Evolutionary conservation across 164 flowering plant species (phyloP).

Genomic region (Malania oleifera): DNA sequence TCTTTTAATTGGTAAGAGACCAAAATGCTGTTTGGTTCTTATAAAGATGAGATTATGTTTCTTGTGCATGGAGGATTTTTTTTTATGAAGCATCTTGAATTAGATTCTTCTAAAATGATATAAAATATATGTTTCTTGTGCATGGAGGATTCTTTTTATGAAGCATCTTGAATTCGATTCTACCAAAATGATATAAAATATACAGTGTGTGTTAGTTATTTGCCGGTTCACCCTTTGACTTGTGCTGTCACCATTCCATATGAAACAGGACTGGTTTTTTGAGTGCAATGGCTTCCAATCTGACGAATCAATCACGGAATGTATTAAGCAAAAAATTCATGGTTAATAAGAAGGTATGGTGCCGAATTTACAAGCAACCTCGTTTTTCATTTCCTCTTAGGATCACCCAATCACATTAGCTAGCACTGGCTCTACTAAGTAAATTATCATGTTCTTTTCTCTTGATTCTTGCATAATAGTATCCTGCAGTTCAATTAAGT

Average conservation of each 20-base stretch:
- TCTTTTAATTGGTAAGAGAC: conserved; percentile 55
- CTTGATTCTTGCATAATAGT: neutral
- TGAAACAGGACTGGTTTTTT: conserved; percentile 46
- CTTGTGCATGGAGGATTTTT: too few relatives aligned
- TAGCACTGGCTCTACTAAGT: too few relatives aligned
- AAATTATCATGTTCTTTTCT: neutral
- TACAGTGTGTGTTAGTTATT: too few relatives aligned
- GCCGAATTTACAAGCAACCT: neutral
- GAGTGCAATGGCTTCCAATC: conserved; percentile 60
- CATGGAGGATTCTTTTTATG: neutral
- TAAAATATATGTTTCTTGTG: neutral
- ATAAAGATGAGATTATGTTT: too few relatives aligned
- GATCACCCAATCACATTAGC: neutral
- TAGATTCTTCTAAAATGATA: neutral
- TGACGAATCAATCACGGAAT: conserved; percentile 21
- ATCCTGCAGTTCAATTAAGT: neutral
- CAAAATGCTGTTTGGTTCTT: neutral
- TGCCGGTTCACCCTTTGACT: neutral
- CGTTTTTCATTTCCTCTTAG: neutral
- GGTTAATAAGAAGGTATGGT: neutral
- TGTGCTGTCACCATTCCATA: neutral
- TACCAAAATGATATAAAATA: too few relatives aligned
- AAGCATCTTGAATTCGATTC: neutral
- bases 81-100: too few relatives aligned
- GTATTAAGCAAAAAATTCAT: conserved; percentile 1